Percentiles rank a stretch among this genome's conserved stretches.
Conservation (phyloP, 31 red algal genomes). For the Odonthalia washingtoniensis region DNA sequence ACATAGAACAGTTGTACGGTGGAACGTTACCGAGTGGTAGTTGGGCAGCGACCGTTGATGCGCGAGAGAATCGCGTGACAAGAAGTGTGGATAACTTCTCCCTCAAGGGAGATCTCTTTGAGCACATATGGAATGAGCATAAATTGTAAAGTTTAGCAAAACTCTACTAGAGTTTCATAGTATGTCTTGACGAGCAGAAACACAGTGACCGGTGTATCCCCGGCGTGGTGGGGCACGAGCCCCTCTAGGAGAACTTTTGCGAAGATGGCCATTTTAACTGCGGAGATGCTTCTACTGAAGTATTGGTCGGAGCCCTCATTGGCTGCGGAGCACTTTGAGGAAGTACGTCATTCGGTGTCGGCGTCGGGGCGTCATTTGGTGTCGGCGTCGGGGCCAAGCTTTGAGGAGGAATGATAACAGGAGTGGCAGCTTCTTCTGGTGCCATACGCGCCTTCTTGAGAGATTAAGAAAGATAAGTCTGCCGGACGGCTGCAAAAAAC, state of each 20-base stretch:
- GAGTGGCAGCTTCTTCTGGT: background rate
- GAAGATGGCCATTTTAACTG: no score
- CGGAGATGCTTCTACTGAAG: background rate
- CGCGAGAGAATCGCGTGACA: background rate
- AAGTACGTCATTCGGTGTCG: background rate
- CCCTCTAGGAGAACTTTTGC: background rate
- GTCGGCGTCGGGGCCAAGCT: background rate
- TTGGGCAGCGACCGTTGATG: background rate
- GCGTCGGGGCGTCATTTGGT: background rate
- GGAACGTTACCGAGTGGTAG: background rate
- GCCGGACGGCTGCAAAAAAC: constrained; percentile 50
- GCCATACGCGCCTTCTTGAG: constrained; percentile 27
- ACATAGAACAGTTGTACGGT: background rate
- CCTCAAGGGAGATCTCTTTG: background rate
- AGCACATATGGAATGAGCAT: background rate
- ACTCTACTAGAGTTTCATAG: no score
- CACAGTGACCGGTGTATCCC: background rate
- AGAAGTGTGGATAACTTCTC: constrained; percentile 1
- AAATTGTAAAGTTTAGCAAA: background rate
- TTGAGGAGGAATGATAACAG: background rate
- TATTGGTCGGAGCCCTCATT: background rate
- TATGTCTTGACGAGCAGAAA: background rate
- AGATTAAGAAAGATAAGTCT: constrained; percentile 32
- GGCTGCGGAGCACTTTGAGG: background rate
- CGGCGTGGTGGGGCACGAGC: background rate